phyloP scores from a whole-genome alignment of 192 early-diverging fungal species.

The Backusella morwellensis region DNA sequence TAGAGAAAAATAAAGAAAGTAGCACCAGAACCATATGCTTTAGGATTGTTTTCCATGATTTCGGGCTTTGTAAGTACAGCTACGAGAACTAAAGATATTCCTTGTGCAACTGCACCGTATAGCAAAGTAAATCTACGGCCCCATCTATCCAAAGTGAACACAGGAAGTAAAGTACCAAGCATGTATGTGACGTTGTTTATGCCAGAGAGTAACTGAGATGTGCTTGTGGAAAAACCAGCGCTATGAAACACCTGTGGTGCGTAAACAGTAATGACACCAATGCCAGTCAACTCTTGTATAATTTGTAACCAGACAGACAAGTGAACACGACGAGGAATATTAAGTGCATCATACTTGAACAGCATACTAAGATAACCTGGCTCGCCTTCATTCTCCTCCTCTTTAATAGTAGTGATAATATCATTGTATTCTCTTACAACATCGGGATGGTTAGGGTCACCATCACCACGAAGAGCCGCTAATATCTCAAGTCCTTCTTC shows the following conservation, averaged over 20 bases:
- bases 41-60: conserved; percentile 21
- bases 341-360: conserved; percentile 41
- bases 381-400: conserved; percentile 41
- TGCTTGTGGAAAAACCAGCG: conserved; percentile 39
- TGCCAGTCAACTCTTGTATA: conserved; percentile 59
- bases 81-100: conserved; percentile 22
- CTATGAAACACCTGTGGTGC: conserved; percentile 39
- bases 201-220: conserved; percentile 31
- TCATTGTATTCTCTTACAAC: conserved; percentile 51
- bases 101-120: conserved; percentile 28
- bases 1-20: conserved; percentile 40
- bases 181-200: conserved; percentile 34
- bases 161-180: conserved; percentile 23
- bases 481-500: conserved; percentile 28
- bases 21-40: conserved; percentile 24
- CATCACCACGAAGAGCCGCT: conserved; percentile 29
- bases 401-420: conserved; percentile 44
- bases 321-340: conserved; percentile 46
- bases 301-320: conserved; percentile 43
- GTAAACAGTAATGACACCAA: conserved; percentile 65
- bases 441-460: conserved; percentile 31
- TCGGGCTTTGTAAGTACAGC: conserved; percentile 19
- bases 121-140: conserved; percentile 27
- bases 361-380: conserved; percentile 45
- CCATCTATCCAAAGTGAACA: conserved; percentile 28